Evolutionary conservation across 345 rosid species (phyloP), one percentile per base, ranked within the genome.

Genomic region (Pelargonium nanum): DNA sequence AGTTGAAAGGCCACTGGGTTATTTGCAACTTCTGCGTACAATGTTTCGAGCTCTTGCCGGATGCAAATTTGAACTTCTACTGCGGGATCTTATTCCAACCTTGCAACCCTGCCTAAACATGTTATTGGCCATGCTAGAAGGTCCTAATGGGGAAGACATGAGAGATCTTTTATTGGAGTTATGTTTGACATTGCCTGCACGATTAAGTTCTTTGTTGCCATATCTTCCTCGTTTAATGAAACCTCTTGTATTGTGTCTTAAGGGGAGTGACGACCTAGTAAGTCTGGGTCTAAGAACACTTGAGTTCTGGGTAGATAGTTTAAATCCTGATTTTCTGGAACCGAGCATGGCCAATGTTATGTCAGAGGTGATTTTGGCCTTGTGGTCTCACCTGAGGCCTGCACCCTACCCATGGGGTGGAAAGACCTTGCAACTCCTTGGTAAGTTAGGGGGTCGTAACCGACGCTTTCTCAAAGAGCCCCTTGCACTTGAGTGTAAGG

Each of bases 301-400:
- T 51, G 99, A 93, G 72, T 93, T 93, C 73, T 93, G 99, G 99
- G 96, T 93, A n/a, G 99, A 89, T 69, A 93, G 96, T 73, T 80
- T 93, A 62, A 93, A 93, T 83, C 99, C 99, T 52, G 99, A 89
- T 72, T 93, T 89, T 76, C 65, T 93, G 74, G 99, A 93, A 74
- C 96, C 99, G 26, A 89, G 92, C 67, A 89, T 93, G 97, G 97
- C 95, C 12, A 93, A 80, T 77, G 94, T 93, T 62, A 89, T 89
- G 94, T 87, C 96, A 1, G 96, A 89, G 78, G 96, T 89, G 81
- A 89, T 89, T 74, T 86, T 93, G 72, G 94, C 97, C 63, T 71
- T 94, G 60, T 94, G 99, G 99, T 88, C 92, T 73, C 95, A 89
- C 77, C 73, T 94, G 80, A 83, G 90, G 78, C 97, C 97, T 69